Conservation (phyloP, 225 moss, liverwort and hornwort species). For the Bryoerythrophyllum caledonicum region DNA sequence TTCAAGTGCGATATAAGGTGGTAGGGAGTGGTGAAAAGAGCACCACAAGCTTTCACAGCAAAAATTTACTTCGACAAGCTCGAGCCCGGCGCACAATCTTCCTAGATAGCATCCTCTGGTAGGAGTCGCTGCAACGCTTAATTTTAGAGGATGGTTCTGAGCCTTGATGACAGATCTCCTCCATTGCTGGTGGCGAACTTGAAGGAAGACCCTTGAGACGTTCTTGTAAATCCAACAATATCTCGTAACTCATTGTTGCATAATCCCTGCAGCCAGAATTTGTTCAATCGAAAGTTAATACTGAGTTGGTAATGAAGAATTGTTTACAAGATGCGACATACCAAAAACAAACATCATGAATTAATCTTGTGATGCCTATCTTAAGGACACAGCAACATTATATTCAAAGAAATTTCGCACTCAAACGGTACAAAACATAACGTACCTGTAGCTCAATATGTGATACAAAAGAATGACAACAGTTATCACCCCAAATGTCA, state of each 20-base stretch:
- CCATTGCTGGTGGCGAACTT: conserved; percentile 22
- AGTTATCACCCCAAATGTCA: conserved; percentile 43
- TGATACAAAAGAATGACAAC: conserved; percentile 53
- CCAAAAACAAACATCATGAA: not conserved
- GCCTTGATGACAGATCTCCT: conserved; percentile 35
- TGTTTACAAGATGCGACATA: not conserved
- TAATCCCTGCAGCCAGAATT: conserved; percentile 52
- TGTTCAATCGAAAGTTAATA: not conserved
- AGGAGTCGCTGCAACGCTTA: conserved; percentile 39
- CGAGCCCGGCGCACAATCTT: conserved; percentile 67
- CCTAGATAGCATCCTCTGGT: conserved; percentile 59
- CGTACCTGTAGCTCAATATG: conserved; percentile 58
- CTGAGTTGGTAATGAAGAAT: not conserved
- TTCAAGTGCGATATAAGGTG: not conserved
- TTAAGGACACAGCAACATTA: not conserved
- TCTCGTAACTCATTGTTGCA: conserved; percentile 60
- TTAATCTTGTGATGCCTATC: not conserved
- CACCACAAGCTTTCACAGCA: conserved; percentile 46
- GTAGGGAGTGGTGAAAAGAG: conserved; percentile 33
- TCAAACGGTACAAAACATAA: not conserved
- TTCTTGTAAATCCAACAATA: conserved; percentile 63
- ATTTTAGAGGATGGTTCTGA: conserved; percentile 35
- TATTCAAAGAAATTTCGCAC: not conserved
- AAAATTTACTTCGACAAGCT: conserved; percentile 62
- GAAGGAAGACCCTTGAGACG: conserved; percentile 34